These are phyloP conservation scores for Zygoascus bituminiphila DNA, from an alignment of 805 yeast species.

Conservation along the genomic window DNA sequence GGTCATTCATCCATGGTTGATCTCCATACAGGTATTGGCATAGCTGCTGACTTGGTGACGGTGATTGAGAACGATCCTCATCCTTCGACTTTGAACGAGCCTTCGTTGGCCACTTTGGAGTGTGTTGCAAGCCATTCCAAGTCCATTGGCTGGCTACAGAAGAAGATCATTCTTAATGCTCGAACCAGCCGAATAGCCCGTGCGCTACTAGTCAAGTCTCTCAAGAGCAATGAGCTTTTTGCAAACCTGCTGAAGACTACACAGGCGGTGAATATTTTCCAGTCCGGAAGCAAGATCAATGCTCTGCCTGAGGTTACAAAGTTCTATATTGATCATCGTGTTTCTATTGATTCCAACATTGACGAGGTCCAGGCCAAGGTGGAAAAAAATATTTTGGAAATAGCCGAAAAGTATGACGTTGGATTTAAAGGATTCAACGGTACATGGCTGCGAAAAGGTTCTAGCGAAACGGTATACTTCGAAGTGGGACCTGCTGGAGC, in stretches of 20 bases:
- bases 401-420: slow-evolving; percentile 41
- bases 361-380: slow-evolving; percentile 34
- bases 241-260: slow-evolving; percentile 43
- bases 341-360: slow-evolving; percentile 48
- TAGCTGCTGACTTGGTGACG: slow-evolving; percentile 47
- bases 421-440: slow-evolving; percentile 36
- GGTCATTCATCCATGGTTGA: slow-evolving; percentile 75
- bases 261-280: slow-evolving; percentile 57
- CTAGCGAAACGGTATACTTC: neutral
- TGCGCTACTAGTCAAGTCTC: slow-evolving; percentile 6
- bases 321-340: slow-evolving; percentile 54
- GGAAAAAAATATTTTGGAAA: slow-evolving; percentile 30
- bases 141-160: slow-evolving; percentile 4
- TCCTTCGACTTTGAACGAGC: slow-evolving; percentile 1
- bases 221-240: neutral
- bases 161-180: slow-evolving; percentile 3
- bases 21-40: slow-evolving; percentile 64
- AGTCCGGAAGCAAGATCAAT: slow-evolving; percentile 69
- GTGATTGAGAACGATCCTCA: slow-evolving; percentile 44
- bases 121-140: slow-evolving; percentile 9
- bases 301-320: slow-evolving; percentile 63
- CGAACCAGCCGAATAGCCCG: slow-evolving; percentile 16
- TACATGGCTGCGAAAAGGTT: slow-evolving; percentile 15
- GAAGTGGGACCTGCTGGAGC: slow-evolving; percentile 5
- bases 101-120: slow-evolving; percentile 2